Evolutionary conservation across 805 yeast species (phyloP), one percentile per base, ranked within the genome.

Genomic region (Monosporozyma solicola): DNA sequence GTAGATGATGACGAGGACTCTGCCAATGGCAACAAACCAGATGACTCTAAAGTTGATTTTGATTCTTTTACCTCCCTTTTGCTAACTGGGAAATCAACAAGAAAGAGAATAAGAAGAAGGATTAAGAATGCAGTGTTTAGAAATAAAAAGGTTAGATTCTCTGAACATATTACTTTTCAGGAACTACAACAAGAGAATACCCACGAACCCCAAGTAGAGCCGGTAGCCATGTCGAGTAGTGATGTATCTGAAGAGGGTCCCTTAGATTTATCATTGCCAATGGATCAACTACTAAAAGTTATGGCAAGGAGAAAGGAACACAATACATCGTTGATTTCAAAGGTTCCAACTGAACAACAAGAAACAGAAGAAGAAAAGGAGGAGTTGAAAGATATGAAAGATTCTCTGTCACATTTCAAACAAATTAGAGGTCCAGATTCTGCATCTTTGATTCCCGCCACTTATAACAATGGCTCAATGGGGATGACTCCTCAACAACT

Each of bases 61-160:
- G 96, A 91, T 66, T 80, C 89, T 32, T 91, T 91, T 67, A 87
- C 96, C 16, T 84, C 85, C 57, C 82, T 91, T 61, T 75, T 89
- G 61, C 71, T 91, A 59, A 88, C 96, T 0, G 97, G 97, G 2
- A 80, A 84, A 58, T 71, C 87, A 41, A 88, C 88, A 25, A 78
- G 51, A 52, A 64, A 56, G 59, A 68, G 58, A 64, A 65, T 61
- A 57, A 68, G 65, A 58, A 65, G 63, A 61, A 64, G 53, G 48
- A 61, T 65, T 58, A 49, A 63, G 55, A 54, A 67, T 57, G 48
- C 71, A 65, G 61, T 55, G 5, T 73, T 69, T 53, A 71, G 72
- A 51, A 75, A 74, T 59, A 86, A 84, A 63, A 77, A 80, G 52
- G 94, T 87, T 46, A 83, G 84, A 60, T 87, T 87, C 62, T 79